Percentiles rank a stretch among this genome's conserved stretches.
These are phyloP conservation scores for Xylaria arbuscula DNA, from an alignment of 2,329 filamentous ascomycete species.

Conservation along the genomic window DNA sequence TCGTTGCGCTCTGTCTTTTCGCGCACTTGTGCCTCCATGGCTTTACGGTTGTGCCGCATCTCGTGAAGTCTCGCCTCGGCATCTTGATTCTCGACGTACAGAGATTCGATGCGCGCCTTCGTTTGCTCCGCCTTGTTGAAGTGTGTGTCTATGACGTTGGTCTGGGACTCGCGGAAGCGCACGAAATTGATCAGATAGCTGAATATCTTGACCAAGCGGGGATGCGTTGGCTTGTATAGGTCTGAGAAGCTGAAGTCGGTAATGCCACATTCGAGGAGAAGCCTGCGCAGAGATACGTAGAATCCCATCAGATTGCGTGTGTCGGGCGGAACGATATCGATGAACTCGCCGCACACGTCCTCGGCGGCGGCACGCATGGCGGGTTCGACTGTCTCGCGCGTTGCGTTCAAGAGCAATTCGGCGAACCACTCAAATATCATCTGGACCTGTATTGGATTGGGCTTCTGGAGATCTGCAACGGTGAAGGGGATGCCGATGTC, in stretches of 20 bases:
- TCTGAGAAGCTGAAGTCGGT: slow-evolving; percentile 94
- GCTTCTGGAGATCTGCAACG: slow-evolving; percentile 88
- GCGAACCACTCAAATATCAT: slow-evolving; percentile 99
- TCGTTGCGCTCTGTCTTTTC: slow-evolving; percentile 90
- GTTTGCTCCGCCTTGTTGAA: slow-evolving; percentile 90
- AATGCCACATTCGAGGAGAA: slow-evolving; percentile 89
- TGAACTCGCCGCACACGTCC: slow-evolving; percentile 84
- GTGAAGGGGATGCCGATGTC: slow-evolving; percentile 95
- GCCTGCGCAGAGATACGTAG: slow-evolving; percentile 82
- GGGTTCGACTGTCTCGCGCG: slow-evolving; percentile 91
- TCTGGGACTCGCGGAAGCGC: slow-evolving; percentile 93
- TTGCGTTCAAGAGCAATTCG: slow-evolving; percentile 92
- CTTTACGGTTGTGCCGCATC: slow-evolving; percentile 81
- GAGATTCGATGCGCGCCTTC: slow-evolving; percentile 85
- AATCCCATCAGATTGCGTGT: slow-evolving; percentile 96
- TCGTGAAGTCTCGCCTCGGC: slow-evolving; percentile 83
- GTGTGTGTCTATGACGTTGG: slow-evolving; percentile 87
- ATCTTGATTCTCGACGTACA: slow-evolving; percentile 88
- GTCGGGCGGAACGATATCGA: slow-evolving; percentile 86
- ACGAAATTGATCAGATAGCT: slow-evolving; percentile 99
- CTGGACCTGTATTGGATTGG: slow-evolving; percentile 93
- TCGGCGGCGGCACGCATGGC: slow-evolving; percentile 94
- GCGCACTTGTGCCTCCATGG: slow-evolving; percentile 82
- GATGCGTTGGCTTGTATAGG: slow-evolving; percentile 88
- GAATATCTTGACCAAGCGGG: slow-evolving; percentile 92